Evolutionary conservation across 2,329 filamentous ascomycete species (phyloP), one percentile per base, ranked within the genome.

Genomic region (Colletotrichum sojae): DNA sequence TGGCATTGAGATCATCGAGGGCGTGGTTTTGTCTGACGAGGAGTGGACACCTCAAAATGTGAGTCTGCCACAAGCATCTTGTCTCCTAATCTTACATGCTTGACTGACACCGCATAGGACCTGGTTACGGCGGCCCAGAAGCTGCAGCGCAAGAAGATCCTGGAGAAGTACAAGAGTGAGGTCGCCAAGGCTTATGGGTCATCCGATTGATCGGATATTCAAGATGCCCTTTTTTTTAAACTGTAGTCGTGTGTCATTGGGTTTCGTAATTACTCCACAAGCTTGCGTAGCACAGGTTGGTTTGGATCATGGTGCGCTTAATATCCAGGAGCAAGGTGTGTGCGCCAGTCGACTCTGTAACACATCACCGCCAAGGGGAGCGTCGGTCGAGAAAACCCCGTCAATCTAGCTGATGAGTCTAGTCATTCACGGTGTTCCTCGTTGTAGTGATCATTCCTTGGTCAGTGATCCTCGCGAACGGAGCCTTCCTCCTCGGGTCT

Each of bases 1-100:
- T 2, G 86, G 88, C 16, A 92, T 92, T 66, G 91, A 93, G 81
- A 89, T 92, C 64, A 89, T 93, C 69, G 89, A 92, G 71, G 91
- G 91, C 70, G 89, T 93, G 13, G 91, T 92, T 2, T 76, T 93
- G 73, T 88, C 89, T 0, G 90, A 92, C 71, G 91, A 93, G 80
- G 91, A 93, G 79, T 93, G 91, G 91, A 93, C 90, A 10, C 89
- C 91, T 52, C 89, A 92, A 73, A 93, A 92, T 75, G 90, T 92
- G 79, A 86, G 89, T 84, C 31, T 55, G 20, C n/a, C 8, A 36
- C 31, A 36, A 36, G 40, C n/a, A 9, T 10, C 40, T 54, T 63
- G 10, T 20, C 16, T 20, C 9, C 8, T 22, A 6, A 6, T 1
- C 18, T 18, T 25, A 20, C 40, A 25, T 13, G 4, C 13, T 40